Evolutionary conservation across 345 rosid genomes (phyloP).

Genomic region (Heritiera littoralis): DNA sequence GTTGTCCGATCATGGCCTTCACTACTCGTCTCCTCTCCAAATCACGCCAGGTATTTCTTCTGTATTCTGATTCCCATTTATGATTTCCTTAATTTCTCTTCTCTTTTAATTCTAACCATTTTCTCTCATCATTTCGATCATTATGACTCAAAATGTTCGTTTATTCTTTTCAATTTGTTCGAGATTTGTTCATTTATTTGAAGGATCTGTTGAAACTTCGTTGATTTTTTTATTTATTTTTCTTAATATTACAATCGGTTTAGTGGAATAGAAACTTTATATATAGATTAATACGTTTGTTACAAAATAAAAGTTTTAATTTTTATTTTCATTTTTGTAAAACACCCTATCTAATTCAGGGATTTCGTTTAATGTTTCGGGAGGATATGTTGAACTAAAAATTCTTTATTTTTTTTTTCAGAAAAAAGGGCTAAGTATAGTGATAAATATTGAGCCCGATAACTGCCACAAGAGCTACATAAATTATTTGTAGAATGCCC

Average conservation of each 20-base stretch:
- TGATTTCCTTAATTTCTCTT: not conserved
- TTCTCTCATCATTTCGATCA: not conserved
- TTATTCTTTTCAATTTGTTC: not conserved
- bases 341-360: not conserved
- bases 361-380: not conserved
- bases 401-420: not conserved
- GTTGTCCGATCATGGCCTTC: slow-evolving; percentile 53
- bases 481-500: not conserved
- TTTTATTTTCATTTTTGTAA: not conserved
- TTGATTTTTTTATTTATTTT: not conserved
- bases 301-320: not conserved
- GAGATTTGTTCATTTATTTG: not conserved
- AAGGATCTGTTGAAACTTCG: slow-evolving; percentile 3
- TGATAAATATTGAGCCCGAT: not conserved
- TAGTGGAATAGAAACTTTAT: not conserved
- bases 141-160: not conserved
- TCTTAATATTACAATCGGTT: not conserved
- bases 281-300: not conserved
- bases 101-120: not conserved
- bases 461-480: not conserved
- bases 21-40: slow-evolving; percentile 69
- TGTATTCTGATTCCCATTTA: slow-evolving; percentile 6
- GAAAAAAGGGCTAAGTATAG: slow-evolving; percentile 12
- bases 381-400: not conserved
- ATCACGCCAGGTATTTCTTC: slow-evolving; percentile 63